Evolutionary conservation across 805 yeast species (phyloP), one percentile per base, ranked within the genome.

Genomic region (Lipomyces kockii): DNA sequence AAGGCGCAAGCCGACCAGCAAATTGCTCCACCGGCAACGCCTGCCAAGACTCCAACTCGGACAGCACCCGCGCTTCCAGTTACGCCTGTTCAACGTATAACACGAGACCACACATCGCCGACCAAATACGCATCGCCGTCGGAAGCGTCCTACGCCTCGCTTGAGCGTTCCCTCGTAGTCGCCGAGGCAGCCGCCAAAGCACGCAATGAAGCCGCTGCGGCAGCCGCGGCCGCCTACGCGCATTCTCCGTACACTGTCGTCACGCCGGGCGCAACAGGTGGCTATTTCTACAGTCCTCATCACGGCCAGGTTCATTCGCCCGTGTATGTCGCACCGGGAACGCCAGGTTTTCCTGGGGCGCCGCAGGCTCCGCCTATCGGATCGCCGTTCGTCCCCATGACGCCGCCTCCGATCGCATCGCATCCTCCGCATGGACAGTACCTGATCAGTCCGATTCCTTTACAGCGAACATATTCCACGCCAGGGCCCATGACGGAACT

Each of bases 101-200:
- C 51, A n/a, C 25, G 35, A 25, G 67, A 64, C 59, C 12, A 32
- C 49, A 22, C 35, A 11, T 51, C 70, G 22, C 27, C 63, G 22
- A 43, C 71, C 5, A 63, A 68, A 17, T 69, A 68, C 43, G 39
- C 55, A 11, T 69, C 72, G 14, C 72, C 72, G 4, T 63, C 72
- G 2, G 72, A 69, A 22, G 68, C 69, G 3, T 63, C 71, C 11
- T 68, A 67, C 35, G 68, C 72, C 14, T 69, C 72, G 17, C 62
- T 69, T 2, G 72, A 68, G 25, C 58, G 72, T 22, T 68, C 72
- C 4, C 49, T 69, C 20, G 68, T 63, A 11, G 72, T 55, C 20
- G 72, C 72, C 6, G 63, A 62, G 32, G 67, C 69, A 20, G 71
- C 71, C 8, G 69, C 69, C 11, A 46, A 58, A 25, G 32, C 49